Evolutionary conservation across 176 grass and related monocot genomes (phyloP), one percentile per base, ranked within the genome.

Genomic region (Aechmea fasciata): DNA sequence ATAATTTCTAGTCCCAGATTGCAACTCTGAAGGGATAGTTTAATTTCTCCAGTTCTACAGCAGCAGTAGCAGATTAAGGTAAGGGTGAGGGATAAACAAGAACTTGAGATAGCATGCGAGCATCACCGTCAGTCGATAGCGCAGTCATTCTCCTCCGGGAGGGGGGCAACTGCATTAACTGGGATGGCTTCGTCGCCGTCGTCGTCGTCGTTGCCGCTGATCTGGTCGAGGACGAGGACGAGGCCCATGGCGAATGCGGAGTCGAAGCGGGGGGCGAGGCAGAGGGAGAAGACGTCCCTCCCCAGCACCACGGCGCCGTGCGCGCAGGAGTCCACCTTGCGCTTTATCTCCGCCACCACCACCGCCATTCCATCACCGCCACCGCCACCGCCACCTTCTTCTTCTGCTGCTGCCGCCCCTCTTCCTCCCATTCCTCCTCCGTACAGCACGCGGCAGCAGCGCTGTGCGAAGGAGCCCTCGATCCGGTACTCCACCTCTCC

Each of bases 221-320:
- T 83, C 66, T 88, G 74, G 65, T 90, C 94, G 47, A 99, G 89
- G 50, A 93, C 89, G 67, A 99, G 82, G 47, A 99, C 87, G 65
- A 93, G 61, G 50, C 87, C 94, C 87, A 99, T 93, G 67, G 80
- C 83, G 68, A 99, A 93, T 13, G 89, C 94, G 0, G 89, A 83
- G 51, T 99, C 94, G 68, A 87, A 89, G 2, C 83, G 81, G 0
- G 89, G 84, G 1, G 65, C 53, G 49, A 99, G 73, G 73, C 87
- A 85, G 9, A 99, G 87, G 72, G 85, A 85, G 77, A 93, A 99
- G 17, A 90, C 94, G 68, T 99, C 89, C 7, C 83, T 84, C 1
- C 84, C 89, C 50, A 99, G 53, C 50, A 99, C 25, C 4, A 99
- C 82, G 54, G 90, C 33, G 5, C 33, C 33, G 48, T 93, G 84